Evolutionary conservation across 768 basidiomycete genomes (phyloP).

Genomic region (Lentinula guzmanii): DNA sequence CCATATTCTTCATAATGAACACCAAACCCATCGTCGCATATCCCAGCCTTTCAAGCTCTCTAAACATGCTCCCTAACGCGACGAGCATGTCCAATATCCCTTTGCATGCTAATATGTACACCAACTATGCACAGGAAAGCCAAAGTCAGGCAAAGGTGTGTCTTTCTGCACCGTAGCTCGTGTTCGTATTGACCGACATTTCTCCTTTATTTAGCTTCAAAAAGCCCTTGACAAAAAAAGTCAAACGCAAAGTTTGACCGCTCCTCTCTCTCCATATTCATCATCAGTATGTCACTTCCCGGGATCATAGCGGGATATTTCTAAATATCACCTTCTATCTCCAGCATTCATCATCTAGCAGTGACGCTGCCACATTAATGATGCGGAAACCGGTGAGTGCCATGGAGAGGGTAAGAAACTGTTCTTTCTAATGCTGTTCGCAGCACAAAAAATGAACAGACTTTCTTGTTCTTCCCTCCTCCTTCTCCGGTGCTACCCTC

Average conservation of each 20-base stretch:
- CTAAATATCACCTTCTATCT: not conserved
- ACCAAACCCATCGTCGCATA: constrained; percentile 58
- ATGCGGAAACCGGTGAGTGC: constrained; percentile 47
- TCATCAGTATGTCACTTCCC: constrained; percentile 6
- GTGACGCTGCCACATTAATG: constrained; percentile 43
- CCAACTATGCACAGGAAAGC: constrained; percentile 51
- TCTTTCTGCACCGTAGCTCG: not conserved
- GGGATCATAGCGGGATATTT: not conserved
- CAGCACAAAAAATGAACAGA: not conserved
- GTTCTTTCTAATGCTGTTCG: not conserved
- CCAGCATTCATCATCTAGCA: constrained; percentile 31
- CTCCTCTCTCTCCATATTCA: constrained; percentile 9
- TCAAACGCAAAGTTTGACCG: constrained; percentile 25
- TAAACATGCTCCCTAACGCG: constrained; percentile 66
- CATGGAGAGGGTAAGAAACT: not conserved
- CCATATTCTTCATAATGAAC: constrained; percentile 23
- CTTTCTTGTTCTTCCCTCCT: not conserved
- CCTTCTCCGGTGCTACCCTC: not conserved
- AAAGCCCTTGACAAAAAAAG: constrained; percentile 48
- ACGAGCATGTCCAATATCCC: constrained; percentile 62
- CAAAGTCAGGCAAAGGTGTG: constrained; percentile 67
- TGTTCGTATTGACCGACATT: constrained; percentile 7
- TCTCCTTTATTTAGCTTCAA: constrained; percentile 38
- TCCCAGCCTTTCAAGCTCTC: constrained; percentile 64
- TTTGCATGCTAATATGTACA: constrained; percentile 67